Evolutionary conservation across 1,139 yeast genomes (phyloP).

Genomic region (Candida smagusa): DNA sequence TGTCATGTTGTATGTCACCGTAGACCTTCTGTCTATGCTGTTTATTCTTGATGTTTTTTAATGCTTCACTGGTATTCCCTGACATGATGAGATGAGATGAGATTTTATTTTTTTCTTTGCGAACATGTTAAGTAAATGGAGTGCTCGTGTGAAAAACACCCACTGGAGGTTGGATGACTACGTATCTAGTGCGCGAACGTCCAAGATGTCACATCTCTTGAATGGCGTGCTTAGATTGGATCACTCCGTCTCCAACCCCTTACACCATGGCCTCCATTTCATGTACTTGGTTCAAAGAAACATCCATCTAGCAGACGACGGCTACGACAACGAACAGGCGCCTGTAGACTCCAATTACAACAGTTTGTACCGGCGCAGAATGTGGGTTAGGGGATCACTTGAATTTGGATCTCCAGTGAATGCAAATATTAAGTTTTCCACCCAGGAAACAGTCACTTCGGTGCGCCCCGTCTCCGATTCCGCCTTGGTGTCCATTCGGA

Average conservation of each 20-base stretch:
- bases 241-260: conserved; percentile 3
- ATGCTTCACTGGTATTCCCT: conserved; percentile 28
- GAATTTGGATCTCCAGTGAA: conserved; percentile 20
- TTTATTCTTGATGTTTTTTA: conserved; percentile 63
- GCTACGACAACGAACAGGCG: conserved; percentile 79
- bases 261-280: conserved; percentile 62
- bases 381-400: conserved; percentile 80
- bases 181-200: conserved; percentile 16
- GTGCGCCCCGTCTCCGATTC: conserved; percentile 34
- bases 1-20: conserved; percentile 70
- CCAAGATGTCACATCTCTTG: conserved; percentile 16
- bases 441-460: conserved; percentile 43
- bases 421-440: conserved; percentile 30
- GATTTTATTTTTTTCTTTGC: conserved; percentile 2
- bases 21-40: conserved; percentile 76
- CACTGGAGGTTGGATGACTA: conserved; percentile 19
- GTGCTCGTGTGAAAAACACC: conserved; percentile 12
- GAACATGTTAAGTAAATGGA: conserved; percentile 14
- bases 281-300: conserved; percentile 57
- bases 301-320: conserved; percentile 57
- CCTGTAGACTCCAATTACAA: conserved; percentile 36
- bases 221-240: conserved; percentile 12
- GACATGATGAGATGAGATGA: conserved; percentile 13
- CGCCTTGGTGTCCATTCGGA: conserved; percentile 42
- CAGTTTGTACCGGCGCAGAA: conserved; percentile 51